A percentile compares a stretch with the other conserved stretches of the same genome.
These are phyloP conservation scores for Monosporascus sp. DNA, from an alignment of 2,329 filamentous ascomycete genomes.

Conservation along the genomic window DNA sequence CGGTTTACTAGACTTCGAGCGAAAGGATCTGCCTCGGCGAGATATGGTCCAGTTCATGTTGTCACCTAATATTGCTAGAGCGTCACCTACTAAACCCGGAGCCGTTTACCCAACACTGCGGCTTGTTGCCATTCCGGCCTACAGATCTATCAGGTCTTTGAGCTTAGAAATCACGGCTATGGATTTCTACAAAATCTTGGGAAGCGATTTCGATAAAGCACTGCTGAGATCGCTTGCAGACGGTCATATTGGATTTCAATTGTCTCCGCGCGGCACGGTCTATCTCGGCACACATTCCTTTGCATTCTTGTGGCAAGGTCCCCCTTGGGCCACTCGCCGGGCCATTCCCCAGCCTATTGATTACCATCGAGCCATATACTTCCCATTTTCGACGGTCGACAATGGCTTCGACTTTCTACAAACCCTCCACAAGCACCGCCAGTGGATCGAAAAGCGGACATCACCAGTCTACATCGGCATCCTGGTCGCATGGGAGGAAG, in stretches of 20 bases:
- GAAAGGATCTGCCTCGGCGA: background rate
- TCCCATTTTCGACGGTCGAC: background rate
- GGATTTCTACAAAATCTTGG: background rate
- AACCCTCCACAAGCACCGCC: background rate
- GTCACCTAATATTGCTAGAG: background rate
- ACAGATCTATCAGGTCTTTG: background rate
- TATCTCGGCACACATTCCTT: background rate
- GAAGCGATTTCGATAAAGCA: background rate
- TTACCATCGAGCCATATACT: background rate
- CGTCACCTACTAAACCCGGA: no score
- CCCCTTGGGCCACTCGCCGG: no score
- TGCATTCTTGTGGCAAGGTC: background rate
- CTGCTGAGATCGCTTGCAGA: background rate
- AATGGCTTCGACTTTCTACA: background rate
- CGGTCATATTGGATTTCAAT: background rate
- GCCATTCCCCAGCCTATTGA: accelerated
- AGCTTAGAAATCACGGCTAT: background rate
- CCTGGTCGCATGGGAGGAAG: background rate
- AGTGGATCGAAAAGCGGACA: background rate
- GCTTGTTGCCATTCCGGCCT: background rate
- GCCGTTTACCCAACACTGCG: background rate
- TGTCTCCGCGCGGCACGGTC: background rate
- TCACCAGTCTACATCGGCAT: background rate
- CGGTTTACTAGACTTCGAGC: background rate
- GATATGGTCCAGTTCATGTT: background rate